Base-by-base conservation (phyloP, 2,329 filamentous ascomycete genomes). In the Colletotrichum horii region DNA sequence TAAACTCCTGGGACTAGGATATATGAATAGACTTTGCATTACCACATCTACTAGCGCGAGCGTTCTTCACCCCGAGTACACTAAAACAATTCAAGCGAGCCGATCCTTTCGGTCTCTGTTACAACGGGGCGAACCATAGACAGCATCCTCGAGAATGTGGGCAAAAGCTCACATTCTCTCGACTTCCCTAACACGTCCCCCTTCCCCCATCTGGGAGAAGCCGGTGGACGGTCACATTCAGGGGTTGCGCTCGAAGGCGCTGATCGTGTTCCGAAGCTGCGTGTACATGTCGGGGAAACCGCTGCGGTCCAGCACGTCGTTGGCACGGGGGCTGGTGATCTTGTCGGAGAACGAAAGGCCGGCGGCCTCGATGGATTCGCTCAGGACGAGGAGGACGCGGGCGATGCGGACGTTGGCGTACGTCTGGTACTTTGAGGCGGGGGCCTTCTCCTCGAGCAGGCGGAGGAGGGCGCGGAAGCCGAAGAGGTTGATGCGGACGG, bases 381-480 rank as follows among this genome's bases (percentile, higher is more conserved):
- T 68, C 6, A 77, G 58, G 58, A 73, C 62, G 8, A 7, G 6
- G 22, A 77, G 16, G 9, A 73, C 69, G 5, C 71, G 71, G 30
- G 30, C 4, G 19, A 77, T 75, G 58, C 75, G 68, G 34, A 28
- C 19, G 62, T 73, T 71, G 32, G 72, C 72, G 36, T 77, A 77
- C 8, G 24, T 16, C 66, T 77, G 62, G 26, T 61, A 72, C 26
- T n/a, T 65, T 7, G 73, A 71, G 36, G 66, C 12, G 4, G 62
- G 56, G 4, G 68, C 64, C 43, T 71, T 67, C 19, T 11, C 36
- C 6, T n/a, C n/a, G 64, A 77, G 61, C 32, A 76, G 22, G 48
- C 72, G 65, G 34, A 77, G 62, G 6, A 77, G 68, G 64, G 58
- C 36, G 68, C 76, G 62, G 36, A 77, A 19, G 11, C 68, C 60